These are phyloP conservation scores for Niebla homalea DNA, from an alignment of 495 filamentous ascomycete species.

Conservation along the genomic window DNA sequence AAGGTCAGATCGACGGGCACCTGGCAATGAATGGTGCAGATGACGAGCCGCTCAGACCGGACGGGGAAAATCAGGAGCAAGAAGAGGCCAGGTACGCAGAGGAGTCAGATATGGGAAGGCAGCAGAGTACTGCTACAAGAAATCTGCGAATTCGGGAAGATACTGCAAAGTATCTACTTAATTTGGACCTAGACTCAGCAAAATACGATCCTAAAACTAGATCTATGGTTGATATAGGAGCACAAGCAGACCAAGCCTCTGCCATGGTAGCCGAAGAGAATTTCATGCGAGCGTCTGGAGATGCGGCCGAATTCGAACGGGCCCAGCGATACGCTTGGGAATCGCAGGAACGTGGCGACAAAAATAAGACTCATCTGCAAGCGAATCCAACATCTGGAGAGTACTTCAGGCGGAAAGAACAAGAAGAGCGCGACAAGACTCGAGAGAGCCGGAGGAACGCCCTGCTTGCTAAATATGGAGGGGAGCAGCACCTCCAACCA, in stretches of 20 bases:
- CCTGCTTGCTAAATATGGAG: conserved; percentile 77
- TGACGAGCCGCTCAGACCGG: conserved; percentile 14
- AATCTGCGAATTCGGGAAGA: conserved; percentile 90
- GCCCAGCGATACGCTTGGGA: conserved; percentile 92
- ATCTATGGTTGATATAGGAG: conserved; percentile 82
- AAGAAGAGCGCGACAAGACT: conserved; percentile 55
- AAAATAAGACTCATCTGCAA: conserved; percentile 72
- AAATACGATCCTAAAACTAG: conserved; percentile 98
- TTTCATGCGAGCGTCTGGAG: conserved; percentile 79
- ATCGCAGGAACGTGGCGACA: conserved; percentile 64
- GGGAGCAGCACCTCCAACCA: conserved; percentile 49
- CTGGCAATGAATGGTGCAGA: conserved; percentile 13
- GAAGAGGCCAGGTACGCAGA: conserved; percentile 78
- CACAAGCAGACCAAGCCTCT: conserved; percentile 68
- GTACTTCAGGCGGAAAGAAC: conserved; percentile 63
- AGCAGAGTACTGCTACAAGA: conserved; percentile 78
- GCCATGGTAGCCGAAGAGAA: conserved; percentile 88
- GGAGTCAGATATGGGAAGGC: conserved; percentile 89
- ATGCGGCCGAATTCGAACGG: conserved; percentile 86
- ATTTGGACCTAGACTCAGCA: conserved; percentile 88
- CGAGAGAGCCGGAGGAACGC: conserved; percentile 52
- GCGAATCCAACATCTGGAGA: conserved; percentile 94
- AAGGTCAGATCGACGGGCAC: conserved; percentile 6
- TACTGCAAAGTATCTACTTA: conserved; percentile 94
- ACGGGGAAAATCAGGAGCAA: conserved; percentile 20